These are phyloP conservation scores for Bothriochloa decipiens DNA, from an alignment of 176 grass and related monocot genomes.

Conservation along the genomic window DNA sequence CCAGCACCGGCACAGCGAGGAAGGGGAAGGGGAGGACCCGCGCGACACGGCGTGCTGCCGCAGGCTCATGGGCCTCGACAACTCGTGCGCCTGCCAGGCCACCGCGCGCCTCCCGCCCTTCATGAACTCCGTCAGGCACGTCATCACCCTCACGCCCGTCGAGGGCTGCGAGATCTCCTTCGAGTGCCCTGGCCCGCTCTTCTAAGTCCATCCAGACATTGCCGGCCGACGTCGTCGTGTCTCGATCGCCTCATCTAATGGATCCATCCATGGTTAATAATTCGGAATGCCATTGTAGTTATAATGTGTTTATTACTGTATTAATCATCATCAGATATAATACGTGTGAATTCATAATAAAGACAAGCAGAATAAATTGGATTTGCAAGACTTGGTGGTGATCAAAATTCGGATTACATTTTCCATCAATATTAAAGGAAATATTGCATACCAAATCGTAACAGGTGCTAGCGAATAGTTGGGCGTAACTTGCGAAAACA, in stretches of 20 bases:
- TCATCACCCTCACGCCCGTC: constrained; percentile 53
- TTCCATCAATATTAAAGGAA: not conserved
- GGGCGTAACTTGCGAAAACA: not conserved
- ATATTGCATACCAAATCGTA: not conserved
- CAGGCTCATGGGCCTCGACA: constrained; percentile 64
- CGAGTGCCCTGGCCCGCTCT: constrained; percentile 56
- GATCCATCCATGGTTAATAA: not conserved
- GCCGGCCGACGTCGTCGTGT: not conserved
- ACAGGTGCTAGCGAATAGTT: not conserved
- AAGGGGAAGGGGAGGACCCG: constrained; percentile 34
- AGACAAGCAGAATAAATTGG: not conserved
- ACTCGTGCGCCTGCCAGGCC: constrained; percentile 68
- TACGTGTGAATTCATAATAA: not conserved
- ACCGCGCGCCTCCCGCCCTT: constrained; percentile 58
- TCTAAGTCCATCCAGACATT: not conserved
- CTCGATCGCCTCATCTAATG: not conserved
- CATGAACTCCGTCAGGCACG: constrained; percentile 56
- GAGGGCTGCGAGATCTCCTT: constrained; percentile 67
- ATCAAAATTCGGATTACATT: not conserved
- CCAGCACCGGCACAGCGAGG: constrained; percentile 45
- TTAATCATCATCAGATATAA: not conserved
- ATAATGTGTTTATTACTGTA: not conserved
- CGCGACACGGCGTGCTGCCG: constrained; percentile 75
- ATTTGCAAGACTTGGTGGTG: not conserved
- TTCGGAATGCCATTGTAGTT: not conserved